Percentiles rank a stretch among this genome's conserved stretches.
phyloP scores from a whole-genome alignment of 2,329 filamentous ascomycete genomes.

The Fusarium piperis region DNA sequence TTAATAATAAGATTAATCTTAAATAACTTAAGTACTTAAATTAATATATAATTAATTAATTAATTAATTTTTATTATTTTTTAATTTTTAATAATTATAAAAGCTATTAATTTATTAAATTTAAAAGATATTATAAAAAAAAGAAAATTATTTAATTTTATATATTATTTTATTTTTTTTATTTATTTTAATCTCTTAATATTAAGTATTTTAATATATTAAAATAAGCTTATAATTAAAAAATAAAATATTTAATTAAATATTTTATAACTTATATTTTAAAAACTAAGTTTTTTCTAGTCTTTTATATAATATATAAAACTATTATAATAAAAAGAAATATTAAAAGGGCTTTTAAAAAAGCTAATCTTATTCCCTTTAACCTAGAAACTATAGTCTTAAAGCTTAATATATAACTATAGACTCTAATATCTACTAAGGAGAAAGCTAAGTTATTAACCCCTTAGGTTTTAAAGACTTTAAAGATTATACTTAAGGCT shows the following conservation, averaged over 20 bases:
- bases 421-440: too few species aligned
- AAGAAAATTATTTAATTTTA: slow-evolving; percentile 47
- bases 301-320: too few species aligned
- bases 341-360: not conserved
- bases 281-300: too few species aligned
- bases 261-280: not conserved
- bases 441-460: too few species aligned
- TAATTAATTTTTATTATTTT: slow-evolving; percentile 42
- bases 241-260: not conserved
- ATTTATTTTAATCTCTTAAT: not conserved
- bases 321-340: too few species aligned
- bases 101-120: slow-evolving; percentile 45
- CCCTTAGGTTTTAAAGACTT: too few species aligned
- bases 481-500: too few species aligned
- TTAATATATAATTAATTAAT: slow-evolving; percentile 37
- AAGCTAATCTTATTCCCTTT: not conserved
- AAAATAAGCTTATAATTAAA: too few species aligned
- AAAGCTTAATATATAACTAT: too few species aligned
- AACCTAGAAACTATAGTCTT: not conserved
- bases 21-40: slow-evolving; percentile 50
- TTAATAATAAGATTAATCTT: slow-evolving; percentile 38
- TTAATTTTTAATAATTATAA: slow-evolving; percentile 50
- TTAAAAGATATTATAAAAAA: too few species aligned
- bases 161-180: not conserved
- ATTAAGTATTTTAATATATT: too few species aligned